Evolutionary conservation across 2,329 filamentous ascomycete genomes (phyloP).

Genomic region (Fusarium chaquense): DNA sequence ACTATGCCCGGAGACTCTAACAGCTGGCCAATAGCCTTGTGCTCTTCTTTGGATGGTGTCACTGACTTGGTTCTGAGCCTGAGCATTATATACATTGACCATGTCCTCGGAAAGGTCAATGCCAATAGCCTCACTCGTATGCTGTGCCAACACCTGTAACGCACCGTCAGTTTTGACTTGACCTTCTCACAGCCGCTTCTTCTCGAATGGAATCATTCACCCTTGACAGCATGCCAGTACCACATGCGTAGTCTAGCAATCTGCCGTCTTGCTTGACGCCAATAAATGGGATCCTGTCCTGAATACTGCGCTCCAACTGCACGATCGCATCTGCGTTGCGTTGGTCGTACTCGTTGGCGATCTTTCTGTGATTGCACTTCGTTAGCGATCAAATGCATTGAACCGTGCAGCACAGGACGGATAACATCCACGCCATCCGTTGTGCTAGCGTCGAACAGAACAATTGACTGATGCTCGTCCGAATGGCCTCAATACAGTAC

Average conservation of each 20-base stretch:
- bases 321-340: constrained; percentile 66
- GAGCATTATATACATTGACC: constrained; percentile 74
- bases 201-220: constrained; percentile 55
- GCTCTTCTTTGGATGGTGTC: not conserved
- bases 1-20: not conserved
- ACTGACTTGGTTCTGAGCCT: constrained; percentile 65
- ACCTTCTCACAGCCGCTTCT: not conserved
- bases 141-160: constrained; percentile 40
- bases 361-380: constrained; percentile 43
- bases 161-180: constrained; percentile 4
- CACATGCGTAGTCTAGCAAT: constrained; percentile 82
- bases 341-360: constrained; percentile 57
- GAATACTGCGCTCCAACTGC: constrained; percentile 67
- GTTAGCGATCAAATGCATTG: constrained; percentile 31
- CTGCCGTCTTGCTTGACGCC: constrained; percentile 63
- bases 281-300: constrained; percentile 68
- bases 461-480: constrained; percentile 9
- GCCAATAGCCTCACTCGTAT: constrained; percentile 68
- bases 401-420: constrained; percentile 2
- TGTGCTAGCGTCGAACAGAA: constrained; percentile 20
- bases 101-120: constrained; percentile 79
- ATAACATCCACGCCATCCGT: not conserved
- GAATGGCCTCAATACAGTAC: not conserved
- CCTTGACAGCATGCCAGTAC: constrained; percentile 74
- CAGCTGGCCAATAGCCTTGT: not conserved